Evolutionary conservation across 2,329 filamentous ascomycete genomes (phyloP).

Genomic region (Sporothrix inflata): DNA sequence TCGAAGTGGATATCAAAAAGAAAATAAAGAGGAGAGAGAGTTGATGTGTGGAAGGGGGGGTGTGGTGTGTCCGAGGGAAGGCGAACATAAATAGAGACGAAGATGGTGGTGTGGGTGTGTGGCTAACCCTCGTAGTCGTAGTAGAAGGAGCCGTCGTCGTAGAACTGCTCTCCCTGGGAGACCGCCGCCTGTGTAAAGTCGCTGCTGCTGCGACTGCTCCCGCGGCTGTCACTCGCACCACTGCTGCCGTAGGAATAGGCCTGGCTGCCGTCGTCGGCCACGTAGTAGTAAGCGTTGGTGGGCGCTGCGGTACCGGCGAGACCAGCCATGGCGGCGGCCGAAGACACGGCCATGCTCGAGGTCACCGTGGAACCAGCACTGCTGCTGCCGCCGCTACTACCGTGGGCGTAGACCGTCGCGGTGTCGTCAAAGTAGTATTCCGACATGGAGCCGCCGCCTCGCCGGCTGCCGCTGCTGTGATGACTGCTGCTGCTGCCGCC

Average conservation of each 20-base stretch:
- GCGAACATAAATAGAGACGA: background rate
- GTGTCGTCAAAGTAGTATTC: constrained; percentile 27
- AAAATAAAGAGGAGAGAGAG: background rate
- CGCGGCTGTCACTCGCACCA: background rate
- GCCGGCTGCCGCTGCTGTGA: constrained; percentile 27
- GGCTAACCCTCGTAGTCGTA: constrained; percentile 31
- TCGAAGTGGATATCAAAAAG: constrained; percentile 16
- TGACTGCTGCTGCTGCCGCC: constrained; percentile 48
- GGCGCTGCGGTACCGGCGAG: background rate
- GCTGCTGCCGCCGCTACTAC: constrained; percentile 16
- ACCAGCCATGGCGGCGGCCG: background rate
- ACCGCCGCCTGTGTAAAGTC: constrained; percentile 26
- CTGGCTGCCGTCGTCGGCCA: constrained; percentile 17
- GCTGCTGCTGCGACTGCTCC: constrained; percentile 31
- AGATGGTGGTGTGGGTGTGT: background rate
- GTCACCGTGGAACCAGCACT: constrained; percentile 7
- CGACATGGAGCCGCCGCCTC: constrained; percentile 1
- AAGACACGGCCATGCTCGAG: background rate
- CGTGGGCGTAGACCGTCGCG: constrained; percentile 16
- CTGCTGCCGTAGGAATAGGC: constrained; percentile 23
- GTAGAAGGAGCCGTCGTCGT: constrained; percentile 31
- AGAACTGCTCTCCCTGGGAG: constrained; percentile 23
- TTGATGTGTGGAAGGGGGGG: background rate
- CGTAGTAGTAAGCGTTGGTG: constrained; percentile 20
- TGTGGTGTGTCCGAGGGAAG: background rate